Base-by-base conservation (phyloP, 345 rosid genomes). In the Iberis pinnata region DNA sequence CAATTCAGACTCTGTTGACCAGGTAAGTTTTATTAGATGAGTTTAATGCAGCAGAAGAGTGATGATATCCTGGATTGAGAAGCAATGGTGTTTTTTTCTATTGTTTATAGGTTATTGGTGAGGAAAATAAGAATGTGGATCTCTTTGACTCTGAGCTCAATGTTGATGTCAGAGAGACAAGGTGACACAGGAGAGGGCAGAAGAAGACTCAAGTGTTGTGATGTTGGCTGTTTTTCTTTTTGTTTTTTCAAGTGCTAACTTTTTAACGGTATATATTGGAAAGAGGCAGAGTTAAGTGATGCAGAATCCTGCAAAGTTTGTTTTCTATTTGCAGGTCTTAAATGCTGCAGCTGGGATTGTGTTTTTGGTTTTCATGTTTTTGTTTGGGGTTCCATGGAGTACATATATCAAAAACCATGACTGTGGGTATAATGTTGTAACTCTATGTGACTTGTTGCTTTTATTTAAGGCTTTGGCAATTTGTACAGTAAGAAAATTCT, bases 1-100 rank as follows among this genome's bases (percentile, higher is more conserved):
- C 45, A 60, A 29, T 13, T 53, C 63, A 33, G 77, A 71, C 49
- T 55, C 70, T 40, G 59, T 55, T 66, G 76, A 73, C 49, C 77
- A 71, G 84, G 84, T 76, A 56, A 60, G 33, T 16, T 6, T 6
- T 45, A 15, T 56, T 43, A 19, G 32, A n/a, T n/a, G n/a, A n/a
- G n/a, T n/a, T n/a, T 29, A 13, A 38, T 22, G 25, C 25, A 2
- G 6, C 25, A 6, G 3, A 22, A 22, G 3, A 2, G 25, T 22
- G 25, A 22, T 22, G 25, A 22, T 22, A 22, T 2, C 3, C 3
- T 2, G 11, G 37, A 32, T 27, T 58, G 27, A 25, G 54, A 26
- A 18, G 25, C 6, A 17, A 4, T 58, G 29, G 6, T 50, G 31
- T 7, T 18, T 42, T 47, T 49, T 37, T 47, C n/a, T 27, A 41